phyloP scores from a whole-genome alignment of 78 protist species.

The slime mould (Dictyostelium discoideum) region DNA sequence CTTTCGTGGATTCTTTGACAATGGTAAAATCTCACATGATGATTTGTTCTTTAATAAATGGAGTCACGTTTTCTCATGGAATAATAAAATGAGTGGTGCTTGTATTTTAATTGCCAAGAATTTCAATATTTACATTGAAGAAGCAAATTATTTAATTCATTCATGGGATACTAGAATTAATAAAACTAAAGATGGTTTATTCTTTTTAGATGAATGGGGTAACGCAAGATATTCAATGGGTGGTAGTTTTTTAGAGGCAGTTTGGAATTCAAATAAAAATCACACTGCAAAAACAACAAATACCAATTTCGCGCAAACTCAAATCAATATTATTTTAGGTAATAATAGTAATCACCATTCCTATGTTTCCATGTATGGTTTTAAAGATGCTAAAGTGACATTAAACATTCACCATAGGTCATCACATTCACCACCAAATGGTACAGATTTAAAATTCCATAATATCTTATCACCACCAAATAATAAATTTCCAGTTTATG shows the following conservation, averaged over 20 bases:
- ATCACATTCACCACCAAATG: not conserved
- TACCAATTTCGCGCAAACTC: not conserved
- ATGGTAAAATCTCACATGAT: not conserved
- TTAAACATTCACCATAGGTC: conserved; percentile 55
- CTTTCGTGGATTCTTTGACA: not conserved
- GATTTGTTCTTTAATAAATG: not conserved
- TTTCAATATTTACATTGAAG: not conserved
- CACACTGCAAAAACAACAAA: not conserved
- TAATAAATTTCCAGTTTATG: conserved; percentile 8
- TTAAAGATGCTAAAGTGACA: not conserved
- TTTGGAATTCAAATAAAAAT: conserved; percentile 2
- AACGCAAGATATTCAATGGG: not conserved
- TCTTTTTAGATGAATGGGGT: not conserved
- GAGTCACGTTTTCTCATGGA: not conserved
- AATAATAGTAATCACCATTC: not conserved
- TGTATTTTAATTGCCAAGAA: not conserved
- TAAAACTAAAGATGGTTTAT: conserved; percentile 16
- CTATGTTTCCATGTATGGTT: not conserved
- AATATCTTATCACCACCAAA: not conserved
- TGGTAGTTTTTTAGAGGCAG: not conserved
- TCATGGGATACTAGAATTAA: not conserved
- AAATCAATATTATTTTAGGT: conserved; percentile 4
- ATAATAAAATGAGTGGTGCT: not conserved
- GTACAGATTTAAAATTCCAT: not conserved
- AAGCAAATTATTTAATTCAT: not conserved